A percentile compares a stretch with the other conserved stretches of the same genome.
phyloP scores from a whole-genome alignment of 805 yeast genomes.

The Suhomyces emberorum region DNA sequence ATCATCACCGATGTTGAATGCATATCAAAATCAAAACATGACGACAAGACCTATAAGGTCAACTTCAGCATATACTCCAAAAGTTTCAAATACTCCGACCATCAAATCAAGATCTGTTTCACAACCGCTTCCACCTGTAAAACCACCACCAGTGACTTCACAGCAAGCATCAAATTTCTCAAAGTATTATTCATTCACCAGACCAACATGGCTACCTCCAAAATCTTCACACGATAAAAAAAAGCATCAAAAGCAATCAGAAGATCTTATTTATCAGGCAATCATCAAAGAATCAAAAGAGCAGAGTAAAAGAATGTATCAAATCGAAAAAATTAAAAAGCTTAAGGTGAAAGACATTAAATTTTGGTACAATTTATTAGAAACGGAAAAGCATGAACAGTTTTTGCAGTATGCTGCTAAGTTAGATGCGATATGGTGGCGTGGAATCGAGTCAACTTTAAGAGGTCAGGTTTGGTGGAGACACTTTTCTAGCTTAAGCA shows the following conservation, averaged over 20 bases:
- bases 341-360: conserved; percentile 34
- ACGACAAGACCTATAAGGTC: too few relatives aligned
- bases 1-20: background rate
- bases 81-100: background rate
- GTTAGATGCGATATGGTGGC: conserved; percentile 19
- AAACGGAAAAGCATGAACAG: conserved; percentile 6
- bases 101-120: background rate
- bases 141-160: background rate
- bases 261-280: conserved; percentile 41
- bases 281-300: conserved; percentile 35
- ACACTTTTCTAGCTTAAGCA: conserved; percentile 5
- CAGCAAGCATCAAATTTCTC: conserved; percentile 4
- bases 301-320: conserved; percentile 25
- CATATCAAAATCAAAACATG: background rate
- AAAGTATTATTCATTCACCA: conserved; percentile 42
- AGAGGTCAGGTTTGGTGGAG: conserved; percentile 52
- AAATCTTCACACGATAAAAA: conserved; percentile 50
- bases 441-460: conserved; percentile 19
- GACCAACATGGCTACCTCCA: conserved; percentile 69
- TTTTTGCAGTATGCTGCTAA: conserved; percentile 8
- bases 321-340: conserved; percentile 29
- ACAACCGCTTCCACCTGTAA: background rate
- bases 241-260: conserved; percentile 54
- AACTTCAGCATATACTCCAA: conserved; percentile 6
- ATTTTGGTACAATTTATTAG: conserved; percentile 16